These are phyloP conservation scores for Penicillium nucicola DNA, from an alignment of 495 filamentous ascomycete genomes.

Conservation along the genomic window DNA sequence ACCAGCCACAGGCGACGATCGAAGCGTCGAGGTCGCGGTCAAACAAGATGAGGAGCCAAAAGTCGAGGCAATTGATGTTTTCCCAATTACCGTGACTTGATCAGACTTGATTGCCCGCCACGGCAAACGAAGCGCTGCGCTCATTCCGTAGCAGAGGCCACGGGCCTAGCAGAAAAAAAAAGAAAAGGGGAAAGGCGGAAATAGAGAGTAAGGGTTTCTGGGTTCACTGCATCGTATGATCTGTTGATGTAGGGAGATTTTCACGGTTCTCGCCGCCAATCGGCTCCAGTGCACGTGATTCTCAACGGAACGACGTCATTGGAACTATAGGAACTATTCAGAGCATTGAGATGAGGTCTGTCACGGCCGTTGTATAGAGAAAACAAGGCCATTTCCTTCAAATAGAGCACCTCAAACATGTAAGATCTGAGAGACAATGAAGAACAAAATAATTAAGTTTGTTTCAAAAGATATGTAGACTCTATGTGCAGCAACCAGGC, in stretches of 20 bases:
- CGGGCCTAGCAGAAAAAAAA: neutral
- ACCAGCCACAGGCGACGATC: neutral
- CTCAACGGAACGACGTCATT: slow-evolving; percentile 4
- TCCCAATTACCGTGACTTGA: slow-evolving; percentile 28
- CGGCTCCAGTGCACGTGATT: slow-evolving; percentile 21
- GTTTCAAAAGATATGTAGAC: slow-evolving; percentile 15
- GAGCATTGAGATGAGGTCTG: neutral
- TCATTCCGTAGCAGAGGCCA: slow-evolving; percentile 31
- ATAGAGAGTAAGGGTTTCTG: neutral
- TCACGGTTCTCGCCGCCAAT: slow-evolving; percentile 28
- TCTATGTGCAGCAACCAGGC: slow-evolving; percentile 26
- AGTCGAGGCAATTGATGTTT: slow-evolving; percentile 22
- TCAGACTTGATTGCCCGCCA: slow-evolving; percentile 35
- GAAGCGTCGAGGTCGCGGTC: neutral
- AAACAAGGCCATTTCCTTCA: no score
- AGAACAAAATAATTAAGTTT: slow-evolving; percentile 15
- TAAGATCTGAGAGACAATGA: neutral
- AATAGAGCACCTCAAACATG: no score
- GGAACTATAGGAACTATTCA: no score
- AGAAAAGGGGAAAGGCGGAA: neutral
- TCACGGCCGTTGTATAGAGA: no score
- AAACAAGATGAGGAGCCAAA: slow-evolving; percentile 5
- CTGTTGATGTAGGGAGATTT: slow-evolving; percentile 21
- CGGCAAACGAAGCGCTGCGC: slow-evolving; percentile 34
- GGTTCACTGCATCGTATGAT: slow-evolving; percentile 20